Percentiles rank a stretch among this genome's conserved stretches.
Conservation (phyloP, 2,329 filamentous ascomycete genomes). For the Blastomyces emzantsi region DNA sequence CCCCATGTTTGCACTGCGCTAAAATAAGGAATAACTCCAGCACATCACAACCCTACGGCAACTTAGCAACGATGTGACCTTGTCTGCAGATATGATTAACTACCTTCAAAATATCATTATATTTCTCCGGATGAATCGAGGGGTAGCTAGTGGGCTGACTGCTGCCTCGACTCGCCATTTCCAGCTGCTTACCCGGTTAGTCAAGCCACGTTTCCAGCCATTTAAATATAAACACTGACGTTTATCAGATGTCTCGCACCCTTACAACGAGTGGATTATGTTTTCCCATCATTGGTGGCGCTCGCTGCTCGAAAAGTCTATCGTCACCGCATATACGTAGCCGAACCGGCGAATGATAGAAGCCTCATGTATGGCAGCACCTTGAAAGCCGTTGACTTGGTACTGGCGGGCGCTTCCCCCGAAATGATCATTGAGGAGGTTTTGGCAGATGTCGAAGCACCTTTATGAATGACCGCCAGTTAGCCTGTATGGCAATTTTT, state of each 20-base stretch:
- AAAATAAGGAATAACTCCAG: constrained; percentile 17
- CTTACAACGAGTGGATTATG: constrained; percentile 69
- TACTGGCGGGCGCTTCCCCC: constrained; percentile 52
- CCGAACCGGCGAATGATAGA: constrained; percentile 61
- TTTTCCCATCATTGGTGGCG: constrained; percentile 72
- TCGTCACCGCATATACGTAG: constrained; percentile 68
- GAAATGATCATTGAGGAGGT: constrained; percentile 52
- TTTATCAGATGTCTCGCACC: constrained; percentile 59
- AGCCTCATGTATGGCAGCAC: constrained; percentile 93
- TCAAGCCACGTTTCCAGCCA: constrained; percentile 3
- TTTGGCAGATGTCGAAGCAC: constrained; percentile 47
- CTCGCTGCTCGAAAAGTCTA: constrained; percentile 83
- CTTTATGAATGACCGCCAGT: constrained; percentile 34
- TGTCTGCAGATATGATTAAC: constrained; percentile 67
- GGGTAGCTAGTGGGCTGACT: constrained; percentile 68
- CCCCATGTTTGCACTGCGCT: neutral
- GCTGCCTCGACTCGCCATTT: constrained; percentile 73
- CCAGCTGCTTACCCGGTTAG: constrained; percentile 53
- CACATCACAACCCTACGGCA: constrained; percentile 50
- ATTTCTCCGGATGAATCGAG: constrained; percentile 80
- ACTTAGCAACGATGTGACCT: constrained; percentile 49
- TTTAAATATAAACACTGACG: constrained; percentile 18
- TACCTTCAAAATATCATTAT: constrained; percentile 84
- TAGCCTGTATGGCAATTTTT: neutral
- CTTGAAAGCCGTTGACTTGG: constrained; percentile 54